These are phyloP conservation scores for Gynochthodes officinalis DNA, from an alignment of 257 asterid species.

Conservation along the genomic window DNA sequence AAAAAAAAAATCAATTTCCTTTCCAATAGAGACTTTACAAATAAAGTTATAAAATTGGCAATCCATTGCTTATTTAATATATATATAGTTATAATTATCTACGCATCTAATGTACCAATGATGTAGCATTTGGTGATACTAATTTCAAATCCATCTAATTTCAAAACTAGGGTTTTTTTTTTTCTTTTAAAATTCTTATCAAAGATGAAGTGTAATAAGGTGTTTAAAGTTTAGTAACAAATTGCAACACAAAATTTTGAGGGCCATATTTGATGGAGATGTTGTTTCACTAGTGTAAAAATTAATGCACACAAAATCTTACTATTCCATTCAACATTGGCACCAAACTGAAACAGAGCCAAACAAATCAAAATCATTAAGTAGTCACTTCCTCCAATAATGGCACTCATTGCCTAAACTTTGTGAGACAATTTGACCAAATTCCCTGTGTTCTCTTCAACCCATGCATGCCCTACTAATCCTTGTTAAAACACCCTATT, in stretches of 20 bases:
- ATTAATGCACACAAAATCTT: neutral
- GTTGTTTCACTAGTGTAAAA: neutral
- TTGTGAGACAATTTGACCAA: constrained; percentile 41
- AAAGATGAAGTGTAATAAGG: constrained; percentile 11
- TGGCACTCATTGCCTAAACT: constrained; percentile 18
- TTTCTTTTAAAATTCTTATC: no score
- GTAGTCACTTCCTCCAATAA: constrained; percentile 18
- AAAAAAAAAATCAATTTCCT: no score
- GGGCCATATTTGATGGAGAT: neutral
- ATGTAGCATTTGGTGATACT: no score
- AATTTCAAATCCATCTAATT: no score
- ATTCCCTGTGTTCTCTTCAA: constrained; percentile 17
- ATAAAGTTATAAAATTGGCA: no score
- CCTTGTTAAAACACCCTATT: constrained; percentile 26
- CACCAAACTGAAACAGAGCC: neutral
- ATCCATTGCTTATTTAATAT: no score
- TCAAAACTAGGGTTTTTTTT: no score
- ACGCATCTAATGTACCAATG: no score
- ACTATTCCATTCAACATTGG: neutral
- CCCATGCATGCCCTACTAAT: constrained; percentile 17
- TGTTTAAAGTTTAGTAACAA: neutral
- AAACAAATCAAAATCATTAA: constrained; percentile 13
- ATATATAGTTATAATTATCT: no score
- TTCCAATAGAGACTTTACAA: no score
- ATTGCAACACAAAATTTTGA: neutral